A percentile compares a stretch with the other conserved stretches of the same genome.
phyloP scores from a whole-genome alignment of 2,329 filamentous ascomycete species.

The Fusarium proliferatum region DNA sequence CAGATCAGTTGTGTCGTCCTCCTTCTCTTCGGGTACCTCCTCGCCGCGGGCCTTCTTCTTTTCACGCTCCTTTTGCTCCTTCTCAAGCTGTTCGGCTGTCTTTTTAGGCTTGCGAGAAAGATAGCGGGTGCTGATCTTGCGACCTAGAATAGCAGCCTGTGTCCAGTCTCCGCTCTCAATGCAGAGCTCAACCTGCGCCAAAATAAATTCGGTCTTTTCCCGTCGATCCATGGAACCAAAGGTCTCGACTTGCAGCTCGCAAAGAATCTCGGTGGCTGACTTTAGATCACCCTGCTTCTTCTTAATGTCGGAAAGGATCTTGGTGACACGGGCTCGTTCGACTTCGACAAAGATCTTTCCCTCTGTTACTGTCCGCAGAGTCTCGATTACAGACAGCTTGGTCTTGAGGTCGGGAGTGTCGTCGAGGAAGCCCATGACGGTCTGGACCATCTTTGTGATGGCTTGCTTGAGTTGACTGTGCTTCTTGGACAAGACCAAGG shows the following conservation, averaged over 20 bases:
- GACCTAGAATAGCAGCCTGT: slow-evolving; percentile 90
- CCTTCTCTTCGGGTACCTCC: slow-evolving; percentile 80
- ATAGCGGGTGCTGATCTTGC: slow-evolving; percentile 97
- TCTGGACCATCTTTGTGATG: slow-evolving; percentile 98
- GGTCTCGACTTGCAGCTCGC: slow-evolving; percentile 97
- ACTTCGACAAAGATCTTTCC: slow-evolving; percentile 99
- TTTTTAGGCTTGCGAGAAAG: slow-evolving; percentile 92
- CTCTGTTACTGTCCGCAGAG: slow-evolving; percentile 93
- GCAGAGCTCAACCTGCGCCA: slow-evolving; percentile 93
- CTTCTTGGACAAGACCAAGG: slow-evolving; percentile 96
- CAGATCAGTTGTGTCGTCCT: slow-evolving; percentile 93
- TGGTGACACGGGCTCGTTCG: slow-evolving; percentile 93
- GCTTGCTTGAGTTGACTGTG: slow-evolving; percentile 99
- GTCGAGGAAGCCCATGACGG: slow-evolving; percentile 91
- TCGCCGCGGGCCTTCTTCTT: slow-evolving; percentile 84
- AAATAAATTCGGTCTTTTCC: slow-evolving; percentile 98
- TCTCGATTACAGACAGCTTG: slow-evolving; percentile 95
- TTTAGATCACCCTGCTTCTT: slow-evolving; percentile 93
- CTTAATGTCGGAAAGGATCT: slow-evolving; percentile 96
- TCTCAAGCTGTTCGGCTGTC: slow-evolving; percentile 87
- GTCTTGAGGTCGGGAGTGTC: slow-evolving; percentile 85
- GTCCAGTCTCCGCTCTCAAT: slow-evolving; percentile 97
- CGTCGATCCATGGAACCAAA: slow-evolving; percentile 97
- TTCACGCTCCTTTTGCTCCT: slow-evolving; percentile 88
- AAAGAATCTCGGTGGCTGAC: slow-evolving; percentile 90